Evolutionary conservation across 345 rosid species (phyloP).

Genomic region (Raphanus sativus): DNA sequence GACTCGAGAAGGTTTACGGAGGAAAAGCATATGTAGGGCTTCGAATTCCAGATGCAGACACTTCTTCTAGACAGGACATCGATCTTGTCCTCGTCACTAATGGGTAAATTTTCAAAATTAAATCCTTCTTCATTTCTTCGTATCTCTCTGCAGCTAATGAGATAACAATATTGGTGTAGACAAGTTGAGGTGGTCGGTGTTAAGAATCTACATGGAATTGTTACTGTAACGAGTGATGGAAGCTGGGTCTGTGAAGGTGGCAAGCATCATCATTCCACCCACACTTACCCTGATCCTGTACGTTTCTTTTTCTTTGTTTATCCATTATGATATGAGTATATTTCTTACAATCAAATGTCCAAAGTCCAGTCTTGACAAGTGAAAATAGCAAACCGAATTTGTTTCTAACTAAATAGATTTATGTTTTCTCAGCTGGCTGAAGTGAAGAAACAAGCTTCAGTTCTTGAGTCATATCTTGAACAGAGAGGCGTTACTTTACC

Average conservation of each 20-base stretch:
- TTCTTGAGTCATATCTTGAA: constrained; percentile 87
- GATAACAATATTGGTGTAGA: constrained; percentile 31
- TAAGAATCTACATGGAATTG: constrained; percentile 70
- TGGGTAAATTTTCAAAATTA: constrained; percentile 39
- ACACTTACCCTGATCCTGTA: constrained; percentile 60
- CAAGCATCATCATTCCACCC: constrained; percentile 46
- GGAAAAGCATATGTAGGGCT: constrained; percentile 88
- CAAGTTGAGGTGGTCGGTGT: constrained; percentile 72
- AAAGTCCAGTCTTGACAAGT: neutral
- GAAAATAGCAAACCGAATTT: neutral
- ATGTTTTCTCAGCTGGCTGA: constrained; percentile 54
- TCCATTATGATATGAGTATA: neutral
- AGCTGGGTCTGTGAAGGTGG: constrained; percentile 73
- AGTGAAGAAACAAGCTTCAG: constrained; percentile 57
- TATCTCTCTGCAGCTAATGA: neutral
- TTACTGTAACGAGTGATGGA: constrained; percentile 63
- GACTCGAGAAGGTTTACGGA: constrained; percentile 81
- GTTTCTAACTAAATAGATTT: neutral
- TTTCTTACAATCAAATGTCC: neutral
- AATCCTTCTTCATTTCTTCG: neutral
- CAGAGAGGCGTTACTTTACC: constrained; percentile 84
- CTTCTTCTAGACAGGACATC: constrained; percentile 66
- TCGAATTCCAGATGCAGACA: constrained; percentile 85
- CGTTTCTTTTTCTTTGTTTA: neutral
- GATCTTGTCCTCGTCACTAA: constrained; percentile 71